Evolutionary conservation across 2,329 filamentous ascomycete genomes (phyloP).

Genomic region (Stenocarpella maydis): DNA sequence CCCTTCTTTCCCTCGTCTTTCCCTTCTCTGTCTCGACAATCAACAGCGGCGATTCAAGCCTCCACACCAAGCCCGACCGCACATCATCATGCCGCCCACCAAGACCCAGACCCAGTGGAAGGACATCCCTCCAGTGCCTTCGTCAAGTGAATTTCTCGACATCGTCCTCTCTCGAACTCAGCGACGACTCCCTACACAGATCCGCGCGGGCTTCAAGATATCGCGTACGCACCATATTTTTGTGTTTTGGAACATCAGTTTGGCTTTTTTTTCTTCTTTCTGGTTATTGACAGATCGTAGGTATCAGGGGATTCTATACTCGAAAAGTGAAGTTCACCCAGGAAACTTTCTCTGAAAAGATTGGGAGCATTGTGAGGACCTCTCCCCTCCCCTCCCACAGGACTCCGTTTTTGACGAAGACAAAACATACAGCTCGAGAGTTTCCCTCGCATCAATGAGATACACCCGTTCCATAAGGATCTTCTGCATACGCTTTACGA

Average conservation of each 20-base stretch:
- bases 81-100: slow-evolving; percentile 25
- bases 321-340: slow-evolving; percentile 98
- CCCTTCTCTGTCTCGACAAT: background rate
- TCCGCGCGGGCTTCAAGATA: slow-evolving; percentile 95
- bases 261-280: too few relatives aligned
- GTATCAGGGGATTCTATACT: slow-evolving; percentile 53
- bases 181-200: slow-evolving; percentile 89
- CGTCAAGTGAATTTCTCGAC: slow-evolving; percentile 80
- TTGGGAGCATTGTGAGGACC: slow-evolving; percentile 57
- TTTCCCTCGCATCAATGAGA: slow-evolving; percentile 88
- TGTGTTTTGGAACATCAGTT: too few relatives aligned
- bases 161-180: slow-evolving; percentile 95
- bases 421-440: slow-evolving; percentile 68
- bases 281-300: background rate
- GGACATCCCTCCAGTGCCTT: background rate
- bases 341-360: slow-evolving; percentile 96
- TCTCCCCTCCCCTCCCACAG: too few relatives aligned
- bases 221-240: slow-evolving; percentile 70
- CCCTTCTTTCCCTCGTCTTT: too few relatives aligned
- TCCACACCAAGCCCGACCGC: background rate
- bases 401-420: too few relatives aligned
- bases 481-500: slow-evolving; percentile 98
- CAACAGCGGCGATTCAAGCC: background rate
- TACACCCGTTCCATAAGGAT: slow-evolving; percentile 60
- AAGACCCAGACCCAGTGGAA: slow-evolving; percentile 35